Evolutionary conservation across 495 filamentous ascomycete species (phyloP).

Genomic region (Xylaria intraflava): DNA sequence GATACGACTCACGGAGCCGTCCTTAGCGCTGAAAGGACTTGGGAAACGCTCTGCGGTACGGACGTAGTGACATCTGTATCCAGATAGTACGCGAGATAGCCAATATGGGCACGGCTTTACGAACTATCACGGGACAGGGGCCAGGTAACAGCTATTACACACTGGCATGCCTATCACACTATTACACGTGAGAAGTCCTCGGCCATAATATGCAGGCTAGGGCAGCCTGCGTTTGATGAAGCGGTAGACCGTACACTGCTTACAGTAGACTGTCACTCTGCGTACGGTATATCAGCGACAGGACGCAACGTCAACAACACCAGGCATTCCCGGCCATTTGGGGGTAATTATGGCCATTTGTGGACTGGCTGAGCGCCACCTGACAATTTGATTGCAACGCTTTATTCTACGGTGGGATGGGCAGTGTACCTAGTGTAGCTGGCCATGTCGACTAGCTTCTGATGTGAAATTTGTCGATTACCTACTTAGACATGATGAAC

Average conservation of each 20-base stretch:
- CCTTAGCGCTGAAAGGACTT: constrained; percentile 2
- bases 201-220: constrained; percentile 10
- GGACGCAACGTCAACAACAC: not conserved
- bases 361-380: constrained; percentile 2
- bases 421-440: not conserved
- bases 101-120: not conserved
- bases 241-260: not conserved
- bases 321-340: constrained; percentile 3
- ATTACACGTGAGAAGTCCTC: constrained; percentile 13
- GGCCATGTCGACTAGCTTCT: not conserved
- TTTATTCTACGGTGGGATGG: not conserved
- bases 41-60: not conserved
- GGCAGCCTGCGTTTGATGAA: constrained; percentile 7
- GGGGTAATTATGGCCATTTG: constrained; percentile 13
- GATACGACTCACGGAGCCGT: constrained; percentile 9
- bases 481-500: not conserved
- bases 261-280: too few species aligned
- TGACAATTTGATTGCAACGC: not conserved
- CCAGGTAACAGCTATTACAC: not conserved
- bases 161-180: constrained; percentile 12
- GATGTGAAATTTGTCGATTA: not conserved
- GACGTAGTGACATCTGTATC: not conserved
- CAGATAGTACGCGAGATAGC: not conserved
- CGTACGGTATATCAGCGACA: too few species aligned
- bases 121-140: not conserved